Evolutionary conservation across 371 early-diverging fungal genomes (phyloP), one percentile per base, ranked within the genome.

Genomic region (Circinella umbellata): DNA sequence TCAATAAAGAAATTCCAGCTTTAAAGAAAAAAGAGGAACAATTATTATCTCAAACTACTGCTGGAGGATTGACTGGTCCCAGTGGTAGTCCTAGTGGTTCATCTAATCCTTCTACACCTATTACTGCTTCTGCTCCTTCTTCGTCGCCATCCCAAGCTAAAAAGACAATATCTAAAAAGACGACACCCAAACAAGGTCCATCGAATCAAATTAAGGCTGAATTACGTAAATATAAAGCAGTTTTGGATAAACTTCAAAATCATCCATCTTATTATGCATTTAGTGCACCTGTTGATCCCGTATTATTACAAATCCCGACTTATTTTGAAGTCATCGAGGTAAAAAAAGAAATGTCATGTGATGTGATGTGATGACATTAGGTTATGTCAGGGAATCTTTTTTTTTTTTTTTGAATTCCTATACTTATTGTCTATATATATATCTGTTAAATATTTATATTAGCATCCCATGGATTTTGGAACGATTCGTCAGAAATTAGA

Each of bases 301-400:
- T 70, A 1, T 9, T 68, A 4, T 60, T 76, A 17, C 71, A 70
- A 20, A 67, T 76, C 15, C 76, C 76, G 11, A 76, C 71, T 0
- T 73, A 73, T n/a, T 86, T 85, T 49, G 88, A 90, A 2, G 86
- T 98, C 46, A 90, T 99, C 76, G 96, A 93, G 72, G 75, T 73
- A 53, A 64, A 47, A 42, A 27, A 27, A 27, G 2, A 27, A 27
- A 27, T n/a, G n/a, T n/a, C n/a, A n/a, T n/a, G 27, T 27, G 27
- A 27, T 27, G 27, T 27, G 0, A 27, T 27, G 2, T 27, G 27
- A 27, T 27, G 27, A 27, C 27, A 27, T 27, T 27, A 27, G 27
- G 27, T 27, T 27, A 27, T 27, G 2, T 27, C 2, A 27, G 2
- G 27, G 38, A 4, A 46, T 46, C 59, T 6, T 47, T 27, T 59